Conservation (phyloP, 495 filamentous ascomycete genomes). For the Penicillium manginii region DNA sequence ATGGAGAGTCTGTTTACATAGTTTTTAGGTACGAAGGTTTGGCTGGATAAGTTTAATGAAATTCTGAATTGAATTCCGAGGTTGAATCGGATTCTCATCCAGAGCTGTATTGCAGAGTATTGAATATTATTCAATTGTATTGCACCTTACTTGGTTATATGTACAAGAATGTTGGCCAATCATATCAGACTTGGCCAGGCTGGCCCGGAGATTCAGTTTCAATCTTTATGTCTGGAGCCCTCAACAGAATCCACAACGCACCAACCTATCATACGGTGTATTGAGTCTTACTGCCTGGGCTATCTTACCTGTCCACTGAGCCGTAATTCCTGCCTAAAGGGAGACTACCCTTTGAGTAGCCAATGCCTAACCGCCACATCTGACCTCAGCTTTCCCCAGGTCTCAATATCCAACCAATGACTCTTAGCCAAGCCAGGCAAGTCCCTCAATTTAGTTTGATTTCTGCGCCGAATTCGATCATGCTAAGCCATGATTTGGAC, state of each 20-base stretch:
- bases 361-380: neutral
- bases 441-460: neutral
- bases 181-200: neutral
- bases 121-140: too few species aligned
- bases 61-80: too few species aligned
- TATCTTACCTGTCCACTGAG: neutral
- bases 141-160: too few species aligned
- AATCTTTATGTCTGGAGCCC: neutral
- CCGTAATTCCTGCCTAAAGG: neutral
- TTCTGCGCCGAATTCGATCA: neutral
- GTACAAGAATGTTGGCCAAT: too few species aligned
- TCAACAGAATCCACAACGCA: too few species aligned
- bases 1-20: too few species aligned
- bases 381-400: neutral
- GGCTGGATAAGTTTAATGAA: too few species aligned
- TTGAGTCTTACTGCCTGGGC: too few species aligned
- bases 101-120: too few species aligned
- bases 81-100: too few species aligned
- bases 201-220: neutral
- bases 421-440: neutral
- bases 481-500: neutral
- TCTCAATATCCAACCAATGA: neutral
- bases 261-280: too few species aligned
- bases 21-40: too few species aligned
- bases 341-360: neutral